Evolutionary conservation across 352 stramenopile genomes (phyloP).

Genomic region (Pythium aristosporum): DNA sequence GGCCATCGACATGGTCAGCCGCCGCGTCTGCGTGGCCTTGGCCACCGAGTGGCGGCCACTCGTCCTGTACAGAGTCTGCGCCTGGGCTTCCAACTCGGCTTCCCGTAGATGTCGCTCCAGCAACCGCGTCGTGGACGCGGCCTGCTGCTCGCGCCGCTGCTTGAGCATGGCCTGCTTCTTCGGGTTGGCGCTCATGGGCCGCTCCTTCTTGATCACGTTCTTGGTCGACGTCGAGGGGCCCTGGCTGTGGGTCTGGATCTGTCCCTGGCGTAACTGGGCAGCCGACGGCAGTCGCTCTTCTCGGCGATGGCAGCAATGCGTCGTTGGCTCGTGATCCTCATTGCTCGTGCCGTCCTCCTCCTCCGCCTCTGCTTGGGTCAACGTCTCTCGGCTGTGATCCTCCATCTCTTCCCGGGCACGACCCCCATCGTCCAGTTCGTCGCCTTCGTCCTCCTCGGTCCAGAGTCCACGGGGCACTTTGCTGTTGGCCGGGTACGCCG

Average conservation of each 20-base stretch:
- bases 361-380: background rate
- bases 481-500: slow-evolving; percentile 58
- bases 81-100: background rate
- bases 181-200: slow-evolving; percentile 59
- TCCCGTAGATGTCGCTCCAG: slow-evolving; percentile 21
- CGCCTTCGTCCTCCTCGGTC: slow-evolving; percentile 35
- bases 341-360: background rate
- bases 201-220: slow-evolving; percentile 46
- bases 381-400: background rate
- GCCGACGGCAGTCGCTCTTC: slow-evolving; percentile 5
- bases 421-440: too few species aligned
- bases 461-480: slow-evolving; percentile 57
- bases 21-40: slow-evolving; percentile 28
- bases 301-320: slow-evolving; percentile 6
- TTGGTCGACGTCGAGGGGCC: slow-evolving; percentile 18
- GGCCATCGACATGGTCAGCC: slow-evolving; percentile 36
- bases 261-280: background rate
- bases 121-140: slow-evolving; percentile 17
- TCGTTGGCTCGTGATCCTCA: background rate
- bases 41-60: slow-evolving; percentile 23
- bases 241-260: background rate
- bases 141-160: slow-evolving; percentile 50
- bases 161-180: slow-evolving; percentile 66
- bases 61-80: background rate
- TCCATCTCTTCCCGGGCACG: background rate